Conservation (phyloP, 2,329 filamentous ascomycete genomes). For the Ascochyta koolunga region DNA sequence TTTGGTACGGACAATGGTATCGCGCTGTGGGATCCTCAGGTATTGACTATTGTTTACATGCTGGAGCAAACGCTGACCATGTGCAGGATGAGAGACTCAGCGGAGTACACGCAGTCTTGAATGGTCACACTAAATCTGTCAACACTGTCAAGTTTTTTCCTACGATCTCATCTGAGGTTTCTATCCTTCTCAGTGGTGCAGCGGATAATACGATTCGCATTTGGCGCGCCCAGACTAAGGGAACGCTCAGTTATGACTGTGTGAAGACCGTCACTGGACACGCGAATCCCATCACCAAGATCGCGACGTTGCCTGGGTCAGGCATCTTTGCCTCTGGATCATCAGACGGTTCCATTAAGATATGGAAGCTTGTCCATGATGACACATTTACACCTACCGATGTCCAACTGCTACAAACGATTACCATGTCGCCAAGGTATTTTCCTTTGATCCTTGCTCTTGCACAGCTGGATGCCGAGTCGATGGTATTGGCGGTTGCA, state of each 20-base stretch:
- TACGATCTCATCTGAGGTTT: slow-evolving; percentile 53
- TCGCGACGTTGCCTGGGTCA: slow-evolving; percentile 55
- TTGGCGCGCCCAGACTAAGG: slow-evolving; percentile 52
- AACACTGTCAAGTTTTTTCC: slow-evolving; percentile 83
- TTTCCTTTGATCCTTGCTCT: slow-evolving; percentile 82
- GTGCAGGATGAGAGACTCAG: slow-evolving; percentile 50
- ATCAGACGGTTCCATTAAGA: slow-evolving; percentile 66
- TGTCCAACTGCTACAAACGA: slow-evolving; percentile 54
- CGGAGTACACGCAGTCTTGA: slow-evolving; percentile 72
- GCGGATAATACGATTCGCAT: slow-evolving; percentile 79
- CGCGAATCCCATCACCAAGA: slow-evolving; percentile 73
- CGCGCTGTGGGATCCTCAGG: slow-evolving; percentile 82
- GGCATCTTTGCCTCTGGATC: slow-evolving; percentile 63
- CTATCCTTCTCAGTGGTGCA: slow-evolving; percentile 76
- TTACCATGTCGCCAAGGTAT: slow-evolving; percentile 76
- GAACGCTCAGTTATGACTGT: slow-evolving; percentile 47
- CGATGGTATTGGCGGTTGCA: slow-evolving; percentile 77
- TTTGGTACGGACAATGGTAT: slow-evolving; percentile 91
- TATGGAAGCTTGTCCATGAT: slow-evolving; percentile 68
- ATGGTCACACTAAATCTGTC: slow-evolving; percentile 78
- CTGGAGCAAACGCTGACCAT: slow-evolving; percentile 18
- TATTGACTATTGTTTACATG: slow-evolving; percentile 53
- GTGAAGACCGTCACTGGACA: slow-evolving; percentile 67
- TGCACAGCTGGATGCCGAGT: slow-evolving; percentile 61
- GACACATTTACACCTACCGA: slow-evolving; percentile 34